Conservation (phyloP, 148 eudicot genomes). For the Spergularia marina region DNA sequence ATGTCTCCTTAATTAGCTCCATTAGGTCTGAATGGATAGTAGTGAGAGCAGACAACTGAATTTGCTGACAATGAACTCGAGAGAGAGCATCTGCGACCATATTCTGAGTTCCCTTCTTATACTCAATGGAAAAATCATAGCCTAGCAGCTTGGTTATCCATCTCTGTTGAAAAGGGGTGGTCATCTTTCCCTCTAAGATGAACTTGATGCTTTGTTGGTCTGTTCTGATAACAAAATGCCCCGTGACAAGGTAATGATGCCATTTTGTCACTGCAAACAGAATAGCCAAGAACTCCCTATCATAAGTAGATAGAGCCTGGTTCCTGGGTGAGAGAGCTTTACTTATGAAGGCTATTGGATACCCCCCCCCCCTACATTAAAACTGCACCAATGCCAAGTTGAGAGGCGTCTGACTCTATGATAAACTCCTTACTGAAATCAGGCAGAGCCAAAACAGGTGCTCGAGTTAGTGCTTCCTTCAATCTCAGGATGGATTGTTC, state of each 20-base stretch:
- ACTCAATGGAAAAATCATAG: constrained; percentile 5
- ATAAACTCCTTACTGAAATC: not conserved
- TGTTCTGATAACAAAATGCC: not conserved
- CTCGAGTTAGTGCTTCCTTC: not conserved
- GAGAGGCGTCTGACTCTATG: no score
- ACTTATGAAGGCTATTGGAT: constrained; percentile 4
- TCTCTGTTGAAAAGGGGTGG: not conserved
- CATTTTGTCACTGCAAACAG: constrained; percentile 4
- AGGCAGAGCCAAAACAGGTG: not conserved
- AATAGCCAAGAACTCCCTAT: constrained; percentile 1
- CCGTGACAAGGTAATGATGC: not conserved
- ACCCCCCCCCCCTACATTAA: no score
- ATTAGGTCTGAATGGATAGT: not conserved
- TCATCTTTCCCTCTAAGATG: not conserved
- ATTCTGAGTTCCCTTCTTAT: constrained; percentile 7
- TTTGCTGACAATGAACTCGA: not conserved
- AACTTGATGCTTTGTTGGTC: constrained; percentile 16
- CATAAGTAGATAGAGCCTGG: not conserved
- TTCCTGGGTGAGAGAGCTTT: not conserved
- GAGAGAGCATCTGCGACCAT: constrained; percentile 19
- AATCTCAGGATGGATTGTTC: not conserved
- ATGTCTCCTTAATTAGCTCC: not conserved
- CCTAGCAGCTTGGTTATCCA: constrained; percentile 18
- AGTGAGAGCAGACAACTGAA: no score
- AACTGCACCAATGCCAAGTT: no score